Conservation (phyloP, 768 basidiomycete species). For the Russula griseocarnosa region DNA sequence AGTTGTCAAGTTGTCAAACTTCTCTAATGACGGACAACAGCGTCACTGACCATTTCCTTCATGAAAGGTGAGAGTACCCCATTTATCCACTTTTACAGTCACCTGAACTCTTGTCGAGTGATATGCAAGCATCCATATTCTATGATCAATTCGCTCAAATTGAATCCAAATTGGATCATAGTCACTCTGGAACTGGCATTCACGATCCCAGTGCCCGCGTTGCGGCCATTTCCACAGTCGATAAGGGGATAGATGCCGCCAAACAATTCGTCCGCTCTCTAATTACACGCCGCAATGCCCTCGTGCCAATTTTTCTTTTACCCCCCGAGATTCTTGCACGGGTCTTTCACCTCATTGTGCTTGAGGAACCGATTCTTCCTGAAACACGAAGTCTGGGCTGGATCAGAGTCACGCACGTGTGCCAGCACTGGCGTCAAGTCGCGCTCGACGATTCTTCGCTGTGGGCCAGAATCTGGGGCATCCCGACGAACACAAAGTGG, state of each 20-base stretch:
- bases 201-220: neutral
- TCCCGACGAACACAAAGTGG: neutral
- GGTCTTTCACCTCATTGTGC: constrained; percentile 10
- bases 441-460: constrained; percentile 12
- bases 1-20: neutral
- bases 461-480: constrained; percentile 13
- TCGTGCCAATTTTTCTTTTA: constrained; percentile 6
- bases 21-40: neutral
- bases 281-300: constrained; percentile 14
- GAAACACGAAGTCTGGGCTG: neutral
- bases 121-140: neutral
- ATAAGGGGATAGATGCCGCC: constrained; percentile 5
- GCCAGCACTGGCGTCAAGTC: constrained; percentile 21
- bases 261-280: neutral
- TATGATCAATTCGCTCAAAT: neutral
- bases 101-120: neutral
- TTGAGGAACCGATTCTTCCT: neutral
- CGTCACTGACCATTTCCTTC: too few relatives aligned
- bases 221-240: neutral
- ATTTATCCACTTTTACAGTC: neutral
- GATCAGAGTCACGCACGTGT: constrained; percentile 18
- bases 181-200: neutral
- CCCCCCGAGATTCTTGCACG: constrained; percentile 21
- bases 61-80: neutral
- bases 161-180: neutral